Conservation (phyloP, 345 rosid genomes). For the Corymbia maculata region DNA sequence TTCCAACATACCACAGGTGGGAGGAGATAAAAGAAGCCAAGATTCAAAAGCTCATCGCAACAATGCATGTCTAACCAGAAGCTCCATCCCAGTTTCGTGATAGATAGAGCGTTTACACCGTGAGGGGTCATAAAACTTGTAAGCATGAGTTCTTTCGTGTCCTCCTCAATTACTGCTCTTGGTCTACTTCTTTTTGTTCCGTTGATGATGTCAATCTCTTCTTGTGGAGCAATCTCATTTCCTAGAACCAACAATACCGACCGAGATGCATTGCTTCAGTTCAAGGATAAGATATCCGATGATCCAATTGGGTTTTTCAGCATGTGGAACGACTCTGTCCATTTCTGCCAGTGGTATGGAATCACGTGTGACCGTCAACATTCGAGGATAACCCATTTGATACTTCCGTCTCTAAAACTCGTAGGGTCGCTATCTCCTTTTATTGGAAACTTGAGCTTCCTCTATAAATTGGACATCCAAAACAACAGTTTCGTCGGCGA, state of each 20-base stretch:
- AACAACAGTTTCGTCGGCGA: not conserved
- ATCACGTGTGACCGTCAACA: not conserved
- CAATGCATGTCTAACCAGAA: no score
- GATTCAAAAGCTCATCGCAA: no score
- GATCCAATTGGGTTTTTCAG: not conserved
- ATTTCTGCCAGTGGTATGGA: not conserved
- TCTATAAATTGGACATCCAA: not conserved
- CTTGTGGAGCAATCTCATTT: no score
- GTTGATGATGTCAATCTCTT: no score
- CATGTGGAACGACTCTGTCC: not conserved
- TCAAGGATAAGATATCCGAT: not conserved
- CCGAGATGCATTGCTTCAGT: not conserved
- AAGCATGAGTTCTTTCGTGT: no score
- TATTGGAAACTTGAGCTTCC: not conserved
- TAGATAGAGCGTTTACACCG: no score
- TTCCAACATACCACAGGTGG: no score
- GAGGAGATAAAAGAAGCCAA: no score
- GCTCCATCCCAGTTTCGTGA: no score
- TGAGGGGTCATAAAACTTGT: no score
- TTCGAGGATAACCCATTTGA: not conserved
- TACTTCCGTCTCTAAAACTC: not conserved
- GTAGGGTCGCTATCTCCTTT: not conserved
- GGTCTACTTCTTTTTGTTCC: no score
- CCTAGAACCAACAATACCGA: not conserved
- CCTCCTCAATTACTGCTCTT: no score